Base-by-base conservation (phyloP, 2,329 filamentous ascomycete genomes). In the Mycogone perniciosa region DNA sequence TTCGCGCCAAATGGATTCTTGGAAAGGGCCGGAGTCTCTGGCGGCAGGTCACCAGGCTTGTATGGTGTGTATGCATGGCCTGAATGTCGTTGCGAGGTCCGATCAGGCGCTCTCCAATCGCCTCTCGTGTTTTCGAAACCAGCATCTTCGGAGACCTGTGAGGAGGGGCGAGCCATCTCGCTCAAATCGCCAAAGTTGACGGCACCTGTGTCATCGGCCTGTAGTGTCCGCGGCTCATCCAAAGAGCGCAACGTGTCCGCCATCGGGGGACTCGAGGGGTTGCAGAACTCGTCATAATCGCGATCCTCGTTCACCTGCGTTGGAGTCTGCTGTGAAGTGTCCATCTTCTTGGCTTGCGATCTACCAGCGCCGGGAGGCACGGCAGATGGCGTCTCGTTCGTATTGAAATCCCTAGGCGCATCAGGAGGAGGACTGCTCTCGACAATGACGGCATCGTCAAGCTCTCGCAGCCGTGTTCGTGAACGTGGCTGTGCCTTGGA, bases 281-380 rank as follows among this genome's bases (percentile, higher is more conserved):
- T 55, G 52, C 56, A 66, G 54, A 64, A 75, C 69, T 56, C 71
- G 65, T 74, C 73, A 57, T 82, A 82, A 63, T 80, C 79, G 35
- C 79, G 74, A 43, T 71, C 77, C 41, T 75, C 72, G 56, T 82
- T 82, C 52, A 72, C 67, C 62, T 82, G 79, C 1, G 79, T 82
- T 1, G 75, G 75, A 7, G 77, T 78, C 50, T 75, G 71, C 38
- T 76, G 73, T 8, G 76, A 77, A n/a, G 63, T 66, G 31, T 75
- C 69, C 67, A 72, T 76, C 46, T 66, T 44, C 35, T 31, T 74
- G 52, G 53, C 54, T 30, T 56, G 54, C 48, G 51, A 31, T 11
- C 34, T 43, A 44, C 4, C 39, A 46, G 58, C 51, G 33, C 44
- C 51, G 37, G 54, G 45, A 46, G 56, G 52, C 54, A 55, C 50